phyloP scores from a whole-genome alignment of 2,329 filamentous ascomycete species.

The Cercospora beticola region DNA sequence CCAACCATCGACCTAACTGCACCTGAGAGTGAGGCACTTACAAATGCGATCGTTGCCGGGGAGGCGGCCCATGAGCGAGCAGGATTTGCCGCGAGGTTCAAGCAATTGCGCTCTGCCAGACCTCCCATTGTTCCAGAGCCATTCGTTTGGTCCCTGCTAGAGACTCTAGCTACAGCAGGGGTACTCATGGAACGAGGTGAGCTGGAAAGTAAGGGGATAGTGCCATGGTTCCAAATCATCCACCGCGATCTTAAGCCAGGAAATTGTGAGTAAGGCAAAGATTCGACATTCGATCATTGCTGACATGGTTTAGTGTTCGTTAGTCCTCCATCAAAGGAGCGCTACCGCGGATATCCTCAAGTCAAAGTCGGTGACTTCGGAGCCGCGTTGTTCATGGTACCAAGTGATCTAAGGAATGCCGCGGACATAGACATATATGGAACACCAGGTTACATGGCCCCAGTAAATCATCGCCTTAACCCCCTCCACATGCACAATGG shows the following conservation, averaged over 20 bases:
- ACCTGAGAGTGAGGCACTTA: not conserved
- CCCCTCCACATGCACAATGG: not conserved
- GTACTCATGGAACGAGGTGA: constrained; percentile 12
- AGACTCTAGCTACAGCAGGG: constrained; percentile 12
- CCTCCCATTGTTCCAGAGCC: constrained; percentile 4
- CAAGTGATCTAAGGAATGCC: not conserved
- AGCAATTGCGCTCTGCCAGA: not conserved
- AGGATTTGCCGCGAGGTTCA: not conserved
- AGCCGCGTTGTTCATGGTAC: not conserved
- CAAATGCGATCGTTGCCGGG: not conserved
- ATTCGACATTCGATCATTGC: not conserved
- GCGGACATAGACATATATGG: not conserved
- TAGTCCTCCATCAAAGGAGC: not conserved
- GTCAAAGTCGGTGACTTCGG: constrained; percentile 14
- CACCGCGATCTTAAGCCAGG: constrained; percentile 11
- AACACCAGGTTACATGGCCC: not conserved
- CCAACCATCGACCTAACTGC: constrained; percentile 1
- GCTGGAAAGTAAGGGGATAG: not conserved
- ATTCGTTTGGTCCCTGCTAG: constrained; percentile 11
- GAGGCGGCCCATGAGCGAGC: not conserved
- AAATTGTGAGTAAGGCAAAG: not conserved
- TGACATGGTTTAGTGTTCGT: constrained; percentile 1
- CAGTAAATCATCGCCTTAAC: not conserved
- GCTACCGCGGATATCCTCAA: constrained; percentile 9
- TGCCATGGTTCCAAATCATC: constrained; percentile 5